phyloP scores from a whole-genome alignment of 805 yeast species.

The Suhomyces kilbournensis region DNA sequence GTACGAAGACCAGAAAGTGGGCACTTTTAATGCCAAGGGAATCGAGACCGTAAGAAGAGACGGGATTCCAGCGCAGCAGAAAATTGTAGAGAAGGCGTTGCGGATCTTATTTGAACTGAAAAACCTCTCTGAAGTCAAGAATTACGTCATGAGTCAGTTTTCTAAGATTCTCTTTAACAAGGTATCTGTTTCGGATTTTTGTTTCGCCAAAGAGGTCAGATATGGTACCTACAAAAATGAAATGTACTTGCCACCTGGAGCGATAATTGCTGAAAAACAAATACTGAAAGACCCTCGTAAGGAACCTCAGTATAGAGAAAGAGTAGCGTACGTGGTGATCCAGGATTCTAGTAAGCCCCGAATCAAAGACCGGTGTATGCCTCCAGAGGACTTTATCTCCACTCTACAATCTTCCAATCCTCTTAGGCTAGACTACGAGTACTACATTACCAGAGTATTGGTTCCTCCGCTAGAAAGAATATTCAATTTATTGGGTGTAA shows the following conservation, averaged over 20 bases:
- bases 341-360: constrained; percentile 53
- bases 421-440: constrained; percentile 68
- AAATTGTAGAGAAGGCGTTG: constrained; percentile 69
- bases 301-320: constrained; percentile 83
- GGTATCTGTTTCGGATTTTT: constrained; percentile 74
- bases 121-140: constrained; percentile 68
- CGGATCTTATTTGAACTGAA: constrained; percentile 66
- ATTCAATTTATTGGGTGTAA: constrained; percentile 79
- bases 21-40: constrained; percentile 92
- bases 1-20: constrained; percentile 46
- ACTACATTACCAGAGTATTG: constrained; percentile 78
- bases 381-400: constrained; percentile 71
- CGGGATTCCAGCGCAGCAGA: constrained; percentile 90
- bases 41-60: constrained; percentile 93
- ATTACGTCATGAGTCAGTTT: constrained; percentile 65
- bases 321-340: constrained; percentile 83
- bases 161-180: constrained; percentile 58
- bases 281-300: constrained; percentile 64
- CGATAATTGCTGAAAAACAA: constrained; percentile 66
- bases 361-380: constrained; percentile 71
- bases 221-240: constrained; percentile 79
- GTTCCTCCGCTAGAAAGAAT: constrained; percentile 89
- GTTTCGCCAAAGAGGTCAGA: constrained; percentile 88
- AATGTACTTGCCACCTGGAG: constrained; percentile 84
- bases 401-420: constrained; percentile 27